Evolutionary conservation across 306 rosid species (phyloP), one percentile per base, ranked within the genome.

Genomic region (Abrus pulchellus): DNA sequence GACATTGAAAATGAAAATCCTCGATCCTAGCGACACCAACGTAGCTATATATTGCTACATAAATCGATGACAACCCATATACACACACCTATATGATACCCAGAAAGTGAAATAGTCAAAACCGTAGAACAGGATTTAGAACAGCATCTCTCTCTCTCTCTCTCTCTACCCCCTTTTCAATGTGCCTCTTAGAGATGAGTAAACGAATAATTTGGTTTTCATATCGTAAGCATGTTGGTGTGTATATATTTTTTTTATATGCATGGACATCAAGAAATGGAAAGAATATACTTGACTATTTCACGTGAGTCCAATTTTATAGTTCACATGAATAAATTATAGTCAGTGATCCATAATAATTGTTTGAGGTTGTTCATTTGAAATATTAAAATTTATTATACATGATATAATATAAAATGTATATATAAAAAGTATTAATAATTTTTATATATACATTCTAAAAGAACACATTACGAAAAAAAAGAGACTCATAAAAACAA

Each of bases 261-360:
- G 87, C 81, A 89, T 85, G 87, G 76, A 43, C 62, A 76, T 77
- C 60, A 82, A 82, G 79, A 72, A 66, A 88, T 76, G 84, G 68
- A 69, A 40, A 85, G 85, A 80, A 83, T 77, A 88, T 84, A 86
- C 85, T 82, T 75, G 13, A 54, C 75, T 71, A 80, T 79, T 75
- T 70, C 93, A 84, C 85, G 91, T 88, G 91, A 90, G 48, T 47
- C 83, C 84, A 82, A 70, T 53, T 47, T 82, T 76, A 61, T 57
- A 48, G 33, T 28, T 78, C n/a, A 30, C 49, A 36, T 67, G 75
- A 48, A 62, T 85, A 80, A 44, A 75, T 36, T 64, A 53, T 47
- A 14, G 53, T 13, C 6, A 73, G 20, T 66, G 14, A 65, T 52
- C 10, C 20, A 20, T 20, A 20, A 20, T 20, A 20, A 20, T 20